These are phyloP conservation scores for Metschnikowia corniflorae DNA, from an alignment of 805 yeast genomes.

Conservation along the genomic window DNA sequence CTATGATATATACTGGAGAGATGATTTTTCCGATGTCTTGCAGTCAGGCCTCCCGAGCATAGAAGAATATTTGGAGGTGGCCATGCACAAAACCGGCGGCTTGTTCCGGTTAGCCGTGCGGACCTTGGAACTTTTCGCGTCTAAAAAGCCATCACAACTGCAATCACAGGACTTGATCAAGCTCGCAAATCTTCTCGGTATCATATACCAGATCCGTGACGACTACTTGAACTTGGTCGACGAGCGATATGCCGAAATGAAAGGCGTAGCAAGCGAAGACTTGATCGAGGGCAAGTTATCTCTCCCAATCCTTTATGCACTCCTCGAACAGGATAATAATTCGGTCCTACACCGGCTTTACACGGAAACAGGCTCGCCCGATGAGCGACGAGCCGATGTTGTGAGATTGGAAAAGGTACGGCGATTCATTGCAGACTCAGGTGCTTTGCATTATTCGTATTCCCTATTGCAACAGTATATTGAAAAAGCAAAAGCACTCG, in stretches of 20 bases:
- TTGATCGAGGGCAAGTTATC: constrained; percentile 87
- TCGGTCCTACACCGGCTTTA: constrained; percentile 25
- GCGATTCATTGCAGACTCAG: constrained; percentile 9
- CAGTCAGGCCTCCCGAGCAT: constrained; percentile 22
- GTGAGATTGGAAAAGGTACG: constrained; percentile 10
- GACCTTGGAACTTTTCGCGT: constrained; percentile 27
- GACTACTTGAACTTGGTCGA: constrained; percentile 72
- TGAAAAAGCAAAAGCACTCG: constrained; percentile 17
- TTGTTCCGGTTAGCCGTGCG: constrained; percentile 71
- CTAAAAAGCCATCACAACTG: constrained; percentile 9
- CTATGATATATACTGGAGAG: constrained; percentile 85
- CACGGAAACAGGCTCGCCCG: constrained; percentile 13
- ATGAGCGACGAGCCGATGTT: constrained; percentile 11
- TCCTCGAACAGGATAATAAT: constrained; percentile 2
- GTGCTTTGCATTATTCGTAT: constrained; percentile 26
- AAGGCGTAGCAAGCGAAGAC: constrained; percentile 71
- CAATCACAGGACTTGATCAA: constrained; percentile 39
- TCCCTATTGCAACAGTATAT: constrained; percentile 22
- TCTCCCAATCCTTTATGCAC: constrained; percentile 70
- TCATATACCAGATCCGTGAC: constrained; percentile 81
- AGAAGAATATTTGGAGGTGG: constrained; percentile 70
- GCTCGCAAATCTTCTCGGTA: constrained; percentile 73
- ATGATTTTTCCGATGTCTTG: constrained; percentile 26
- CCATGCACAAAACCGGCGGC: constrained; percentile 84
- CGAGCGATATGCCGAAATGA: constrained; percentile 54